These are phyloP conservation scores for Leucaena leucocephala DNA, from an alignment of 306 rosid species.

Conservation along the genomic window DNA sequence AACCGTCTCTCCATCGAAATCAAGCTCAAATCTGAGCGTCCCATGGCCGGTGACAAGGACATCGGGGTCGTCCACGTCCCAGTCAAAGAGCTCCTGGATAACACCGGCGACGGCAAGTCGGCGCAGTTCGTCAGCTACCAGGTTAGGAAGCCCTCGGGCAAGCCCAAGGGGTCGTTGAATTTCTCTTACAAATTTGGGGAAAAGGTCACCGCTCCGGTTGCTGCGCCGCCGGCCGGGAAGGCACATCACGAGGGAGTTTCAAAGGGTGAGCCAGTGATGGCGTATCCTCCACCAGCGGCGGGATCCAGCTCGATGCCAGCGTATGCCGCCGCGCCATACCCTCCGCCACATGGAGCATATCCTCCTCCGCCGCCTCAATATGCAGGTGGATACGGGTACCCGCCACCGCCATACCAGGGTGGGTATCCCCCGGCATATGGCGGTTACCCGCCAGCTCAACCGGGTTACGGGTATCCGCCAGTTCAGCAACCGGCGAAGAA, in stretches of 20 bases:
- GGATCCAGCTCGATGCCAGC: conserved; percentile 26
- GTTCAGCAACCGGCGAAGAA: conserved; percentile 49
- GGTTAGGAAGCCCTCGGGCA: conserved; percentile 69
- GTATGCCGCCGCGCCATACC: conserved; percentile 23
- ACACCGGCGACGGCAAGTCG: conserved; percentile 35
- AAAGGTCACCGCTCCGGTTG: not conserved
- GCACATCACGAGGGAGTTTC: not conserved
- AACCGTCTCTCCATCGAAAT: conserved; percentile 56
- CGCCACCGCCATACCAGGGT: conserved; percentile 23
- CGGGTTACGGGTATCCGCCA: conserved; percentile 34
- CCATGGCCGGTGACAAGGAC: conserved; percentile 56
- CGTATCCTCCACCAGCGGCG: conserved; percentile 35
- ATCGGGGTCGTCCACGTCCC: conserved; percentile 66
- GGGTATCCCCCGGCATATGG: conserved; percentile 27
- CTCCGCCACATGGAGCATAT: not conserved
- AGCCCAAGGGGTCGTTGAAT: conserved; percentile 56
- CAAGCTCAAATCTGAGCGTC: conserved; percentile 60
- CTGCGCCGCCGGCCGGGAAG: not conserved
- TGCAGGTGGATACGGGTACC: conserved; percentile 37
- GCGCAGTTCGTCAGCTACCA: conserved; percentile 55
- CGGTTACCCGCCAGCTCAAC: not conserved
- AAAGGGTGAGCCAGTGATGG: not conserved
- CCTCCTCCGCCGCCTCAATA: conserved; percentile 16
- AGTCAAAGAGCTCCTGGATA: conserved; percentile 61
- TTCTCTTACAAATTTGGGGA: conserved; percentile 56